These are phyloP conservation scores for Candida pseudoviswanathii DNA, from an alignment of 1,139 yeast genomes.

Conservation along the genomic window DNA sequence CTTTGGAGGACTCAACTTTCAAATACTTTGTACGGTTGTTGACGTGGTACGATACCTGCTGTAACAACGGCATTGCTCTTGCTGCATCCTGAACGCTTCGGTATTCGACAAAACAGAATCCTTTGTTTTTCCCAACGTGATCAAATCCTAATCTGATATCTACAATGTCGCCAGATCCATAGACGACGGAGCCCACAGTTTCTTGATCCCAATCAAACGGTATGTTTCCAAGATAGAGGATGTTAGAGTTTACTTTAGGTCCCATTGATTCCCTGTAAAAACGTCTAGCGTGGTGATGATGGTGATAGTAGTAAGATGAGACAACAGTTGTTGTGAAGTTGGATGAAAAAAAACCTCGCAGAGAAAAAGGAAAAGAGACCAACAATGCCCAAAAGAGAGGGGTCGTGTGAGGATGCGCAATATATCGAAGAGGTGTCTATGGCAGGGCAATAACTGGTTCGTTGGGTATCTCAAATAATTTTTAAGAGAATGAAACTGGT, in stretches of 20 bases:
- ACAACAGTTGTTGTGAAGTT: no score
- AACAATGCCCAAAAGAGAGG: not conserved
- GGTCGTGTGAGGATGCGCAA: not conserved
- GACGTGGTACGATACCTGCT: slow-evolving; percentile 43
- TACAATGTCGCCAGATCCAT: slow-evolving; percentile 63
- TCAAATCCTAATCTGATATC: slow-evolving; percentile 67
- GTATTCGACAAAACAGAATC: slow-evolving; percentile 66
- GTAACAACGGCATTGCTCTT: slow-evolving; percentile 44
- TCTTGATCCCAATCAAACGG: slow-evolving; percentile 69
- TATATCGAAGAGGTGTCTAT: not conserved
- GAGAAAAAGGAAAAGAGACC: not conserved
- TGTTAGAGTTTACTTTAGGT: slow-evolving; percentile 27
- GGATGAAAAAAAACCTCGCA: not conserved
- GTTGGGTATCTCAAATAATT: not conserved
- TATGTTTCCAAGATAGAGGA: slow-evolving; percentile 60
- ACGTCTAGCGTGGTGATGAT: not conserved
- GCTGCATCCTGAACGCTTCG: slow-evolving; percentile 53
- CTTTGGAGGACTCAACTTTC: slow-evolving; percentile 62
- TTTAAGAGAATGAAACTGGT: not conserved
- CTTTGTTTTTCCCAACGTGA: slow-evolving; percentile 63
- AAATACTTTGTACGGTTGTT: slow-evolving; percentile 42
- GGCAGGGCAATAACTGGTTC: not conserved
- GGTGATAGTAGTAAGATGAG: not conserved
- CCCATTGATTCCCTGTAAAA: slow-evolving; percentile 7
- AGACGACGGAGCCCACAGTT: slow-evolving; percentile 56